phyloP scores from a whole-genome alignment of 2,329 filamentous ascomycete species.

The Ophiognomonia clavigignenti-juglandacearum region DNA sequence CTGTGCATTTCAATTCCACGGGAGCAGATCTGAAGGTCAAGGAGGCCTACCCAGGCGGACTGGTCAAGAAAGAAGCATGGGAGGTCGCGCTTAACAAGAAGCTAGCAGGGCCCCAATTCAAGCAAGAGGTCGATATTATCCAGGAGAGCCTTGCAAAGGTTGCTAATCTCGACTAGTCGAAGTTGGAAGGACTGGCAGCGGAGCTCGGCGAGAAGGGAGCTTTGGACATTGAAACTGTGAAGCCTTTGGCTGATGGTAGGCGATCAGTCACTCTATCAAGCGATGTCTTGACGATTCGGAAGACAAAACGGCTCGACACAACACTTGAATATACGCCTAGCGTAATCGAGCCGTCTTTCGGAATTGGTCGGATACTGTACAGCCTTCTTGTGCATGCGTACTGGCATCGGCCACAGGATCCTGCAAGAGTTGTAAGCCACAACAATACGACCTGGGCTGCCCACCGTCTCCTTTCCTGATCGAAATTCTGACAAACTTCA shows the following conservation, averaged over 20 bases:
- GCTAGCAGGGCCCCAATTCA: constrained; percentile 63
- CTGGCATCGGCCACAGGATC: constrained; percentile 61
- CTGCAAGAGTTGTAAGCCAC: constrained; percentile 58
- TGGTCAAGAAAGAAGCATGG: constrained; percentile 58
- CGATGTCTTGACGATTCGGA: constrained; percentile 16
- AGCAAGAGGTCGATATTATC: constrained; percentile 61
- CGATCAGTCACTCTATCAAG: constrained; percentile 7
- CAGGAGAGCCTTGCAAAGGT: constrained; percentile 61
- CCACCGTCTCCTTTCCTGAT: not conserved
- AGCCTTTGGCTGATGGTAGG: constrained; percentile 14
- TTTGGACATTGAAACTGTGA: constrained; percentile 12
- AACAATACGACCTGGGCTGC: not conserved
- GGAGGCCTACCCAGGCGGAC: constrained; percentile 52
- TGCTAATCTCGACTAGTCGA: constrained; percentile 53
- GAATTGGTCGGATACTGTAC: constrained; percentile 72
- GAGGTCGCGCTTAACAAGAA: constrained; percentile 62
- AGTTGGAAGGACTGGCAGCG: constrained; percentile 50
- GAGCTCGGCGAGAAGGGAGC: constrained; percentile 13
- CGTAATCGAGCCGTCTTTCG: constrained; percentile 73
- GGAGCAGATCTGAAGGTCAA: constrained; percentile 57
- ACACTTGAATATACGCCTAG: constrained; percentile 70
- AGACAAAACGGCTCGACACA: constrained; percentile 54
- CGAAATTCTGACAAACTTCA: constrained; percentile 1
- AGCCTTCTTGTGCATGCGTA: constrained; percentile 68
- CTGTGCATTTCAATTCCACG: constrained; percentile 61